A percentile compares a stretch with the other conserved stretches of the same genome.
Evolutionary conservation across 78 protist species (phyloP).

Genomic region (Tieghemostelium lacteum): DNA sequence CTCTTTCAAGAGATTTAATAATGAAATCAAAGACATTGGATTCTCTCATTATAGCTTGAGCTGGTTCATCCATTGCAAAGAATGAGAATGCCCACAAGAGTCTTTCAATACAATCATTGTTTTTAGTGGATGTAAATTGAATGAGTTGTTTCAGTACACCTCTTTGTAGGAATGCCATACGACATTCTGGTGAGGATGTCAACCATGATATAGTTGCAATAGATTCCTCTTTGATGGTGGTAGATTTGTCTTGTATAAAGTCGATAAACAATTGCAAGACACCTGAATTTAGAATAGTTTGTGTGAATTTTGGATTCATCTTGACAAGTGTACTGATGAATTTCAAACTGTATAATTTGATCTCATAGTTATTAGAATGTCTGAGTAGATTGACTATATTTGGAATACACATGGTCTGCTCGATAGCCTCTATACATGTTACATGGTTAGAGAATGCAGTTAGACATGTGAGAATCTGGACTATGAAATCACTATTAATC

Average conservation of each 20-base stretch:
- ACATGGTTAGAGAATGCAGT: conserved; percentile 18
- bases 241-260: neutral
- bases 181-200: conserved; percentile 5
- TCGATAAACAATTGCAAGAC: neutral
- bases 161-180: conserved; percentile 25
- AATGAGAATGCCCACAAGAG: conserved; percentile 62
- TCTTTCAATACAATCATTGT: conserved; percentile 10
- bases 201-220: conserved; percentile 50
- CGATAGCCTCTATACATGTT: conserved; percentile 6
- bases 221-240: conserved; percentile 16
- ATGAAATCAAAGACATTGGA: conserved; percentile 18
- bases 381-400: neutral
- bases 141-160: neutral
- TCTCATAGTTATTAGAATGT: neutral
- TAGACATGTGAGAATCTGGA: neutral
- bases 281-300: neutral
- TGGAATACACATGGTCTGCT: neutral
- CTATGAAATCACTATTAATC: neutral
- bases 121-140: neutral
- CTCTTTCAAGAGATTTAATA: conserved; percentile 10
- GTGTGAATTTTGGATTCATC: neutral
- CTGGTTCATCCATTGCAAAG: conserved; percentile 27
- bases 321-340: conserved; percentile 6
- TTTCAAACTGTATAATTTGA: neutral
- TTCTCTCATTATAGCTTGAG: conserved; percentile 34